Conservation (phyloP, 768 basidiomycete genomes). For the Pholiota microspora region DNA sequence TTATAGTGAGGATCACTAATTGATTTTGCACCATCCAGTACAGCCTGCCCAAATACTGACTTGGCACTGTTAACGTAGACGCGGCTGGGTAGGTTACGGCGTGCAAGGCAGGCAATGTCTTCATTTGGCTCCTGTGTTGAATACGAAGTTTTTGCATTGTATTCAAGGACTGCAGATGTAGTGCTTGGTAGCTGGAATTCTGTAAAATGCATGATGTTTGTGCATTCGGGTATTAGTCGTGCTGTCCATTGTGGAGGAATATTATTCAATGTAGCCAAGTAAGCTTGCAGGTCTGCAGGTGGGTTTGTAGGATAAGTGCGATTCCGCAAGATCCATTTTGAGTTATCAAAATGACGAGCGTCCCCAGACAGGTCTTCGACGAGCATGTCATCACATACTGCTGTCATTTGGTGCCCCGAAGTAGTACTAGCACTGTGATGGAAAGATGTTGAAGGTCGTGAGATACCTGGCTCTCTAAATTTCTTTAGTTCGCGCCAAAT, state of each 20-base stretch:
- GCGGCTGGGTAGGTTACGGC: background rate
- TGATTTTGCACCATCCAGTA: background rate
- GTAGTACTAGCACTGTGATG: no score
- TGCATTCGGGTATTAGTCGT: background rate
- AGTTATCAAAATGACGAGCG: background rate
- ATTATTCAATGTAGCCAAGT: no score
- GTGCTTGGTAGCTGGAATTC: background rate
- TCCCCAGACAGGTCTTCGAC: background rate
- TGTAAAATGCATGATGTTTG: background rate
- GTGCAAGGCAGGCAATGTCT: background rate
- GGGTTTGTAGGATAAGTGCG: background rate
- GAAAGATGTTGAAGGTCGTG: no score
- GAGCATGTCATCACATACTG: no score
- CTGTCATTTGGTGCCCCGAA: no score
- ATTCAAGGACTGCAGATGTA: background rate
- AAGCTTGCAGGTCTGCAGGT: background rate
- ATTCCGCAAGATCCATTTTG: background rate
- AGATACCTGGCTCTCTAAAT: no score
- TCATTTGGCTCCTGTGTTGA: background rate
- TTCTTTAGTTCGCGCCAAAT: no score
- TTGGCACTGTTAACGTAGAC: background rate
- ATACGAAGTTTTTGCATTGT: background rate
- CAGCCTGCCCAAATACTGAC: background rate
- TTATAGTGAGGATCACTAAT: background rate
- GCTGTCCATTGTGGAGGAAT: background rate